A percentile compares a stretch with the other conserved stretches of the same genome.
These are phyloP conservation scores for Torrubiella hemipterigena DNA, from an alignment of 2,329 filamentous ascomycete genomes.

Conservation along the genomic window DNA sequence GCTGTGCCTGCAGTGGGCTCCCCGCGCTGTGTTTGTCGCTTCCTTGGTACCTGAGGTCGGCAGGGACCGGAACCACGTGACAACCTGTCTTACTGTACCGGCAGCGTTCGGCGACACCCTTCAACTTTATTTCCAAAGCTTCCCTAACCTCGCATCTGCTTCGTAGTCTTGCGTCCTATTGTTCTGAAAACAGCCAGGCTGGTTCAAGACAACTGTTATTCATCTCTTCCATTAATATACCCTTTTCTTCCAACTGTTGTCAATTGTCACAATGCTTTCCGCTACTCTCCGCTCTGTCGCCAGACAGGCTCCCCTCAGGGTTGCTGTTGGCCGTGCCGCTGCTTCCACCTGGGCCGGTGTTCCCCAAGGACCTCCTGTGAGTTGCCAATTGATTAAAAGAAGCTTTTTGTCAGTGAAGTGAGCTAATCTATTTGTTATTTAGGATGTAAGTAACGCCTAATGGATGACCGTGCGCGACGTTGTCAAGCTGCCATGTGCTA, in stretches of 20 bases:
- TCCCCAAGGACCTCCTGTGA: conserved; percentile 85
- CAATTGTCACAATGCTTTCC: conserved; percentile 39
- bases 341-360: conserved; percentile 85
- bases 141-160: background rate
- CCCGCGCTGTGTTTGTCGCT: too few relatives aligned
- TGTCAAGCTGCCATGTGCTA: conserved; percentile 7
- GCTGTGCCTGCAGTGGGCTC: too few relatives aligned
- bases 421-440: conserved; percentile 9
- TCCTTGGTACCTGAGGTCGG: too few relatives aligned
- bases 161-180: background rate
- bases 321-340: conserved; percentile 37
- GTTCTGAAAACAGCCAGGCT: background rate
- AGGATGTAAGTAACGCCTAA: conserved; percentile 24
- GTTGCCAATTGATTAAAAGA: conserved; percentile 21
- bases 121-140: background rate
- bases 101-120: background rate
- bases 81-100: background rate
- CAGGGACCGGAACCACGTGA: too few relatives aligned
- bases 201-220: conserved; percentile 1
- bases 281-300: conserved; percentile 40
- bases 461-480: conserved; percentile 12
- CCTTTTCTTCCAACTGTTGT: conserved; percentile 4
- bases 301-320: conserved; percentile 29
- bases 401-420: conserved; percentile 1
- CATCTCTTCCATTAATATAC: conserved; percentile 2